Evolutionary conservation across 2,329 filamentous ascomycete species (phyloP).

Genomic region (Epichloe sp.): DNA sequence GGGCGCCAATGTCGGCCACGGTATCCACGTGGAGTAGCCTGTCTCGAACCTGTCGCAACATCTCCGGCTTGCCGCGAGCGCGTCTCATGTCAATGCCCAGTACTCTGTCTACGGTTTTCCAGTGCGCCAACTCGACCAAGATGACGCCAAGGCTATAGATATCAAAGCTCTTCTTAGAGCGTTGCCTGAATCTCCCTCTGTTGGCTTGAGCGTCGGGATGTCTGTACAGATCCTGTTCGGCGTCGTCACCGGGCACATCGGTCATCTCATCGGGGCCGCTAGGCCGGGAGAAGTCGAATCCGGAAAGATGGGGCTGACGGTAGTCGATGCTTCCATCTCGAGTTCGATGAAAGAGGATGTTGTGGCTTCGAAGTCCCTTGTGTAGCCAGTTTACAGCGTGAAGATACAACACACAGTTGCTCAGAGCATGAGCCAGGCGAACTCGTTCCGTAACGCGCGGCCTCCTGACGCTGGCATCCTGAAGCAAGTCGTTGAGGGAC

Average conservation of each 20-base stretch:
- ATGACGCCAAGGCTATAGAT: slow-evolving; percentile 40
- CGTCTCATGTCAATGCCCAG: slow-evolving; percentile 24
- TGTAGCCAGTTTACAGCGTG: slow-evolving; percentile 45
- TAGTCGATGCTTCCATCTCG: slow-evolving; percentile 21
- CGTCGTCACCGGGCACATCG: slow-evolving; percentile 31
- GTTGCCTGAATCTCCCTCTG: slow-evolving; percentile 16
- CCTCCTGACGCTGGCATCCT: slow-evolving; percentile 19
- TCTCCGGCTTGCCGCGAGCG: slow-evolving; percentile 22
- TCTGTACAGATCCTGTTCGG: slow-evolving; percentile 34
- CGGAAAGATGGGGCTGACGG: slow-evolving; percentile 31
- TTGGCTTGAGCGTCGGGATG: slow-evolving; percentile 31
- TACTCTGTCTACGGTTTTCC: slow-evolving; percentile 32
- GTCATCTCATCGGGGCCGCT: slow-evolving; percentile 36
- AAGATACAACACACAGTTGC: slow-evolving; percentile 39
- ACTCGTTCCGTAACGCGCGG: slow-evolving; percentile 40
- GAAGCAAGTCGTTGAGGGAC: slow-evolving; percentile 35
- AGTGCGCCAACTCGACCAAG: slow-evolving; percentile 40
- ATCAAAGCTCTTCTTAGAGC: slow-evolving; percentile 37
- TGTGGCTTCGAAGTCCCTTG: slow-evolving; percentile 41
- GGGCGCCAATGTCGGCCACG: slow-evolving; percentile 21
- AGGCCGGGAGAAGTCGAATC: slow-evolving; percentile 42
- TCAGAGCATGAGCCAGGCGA: slow-evolving; percentile 35
- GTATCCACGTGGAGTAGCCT: slow-evolving; percentile 17
- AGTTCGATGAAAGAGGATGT: slow-evolving; percentile 36
- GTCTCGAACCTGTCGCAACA: slow-evolving; percentile 22